Base-by-base conservation (phyloP, 495 filamentous ascomycete species). In the Neurospora sp. region DNA sequence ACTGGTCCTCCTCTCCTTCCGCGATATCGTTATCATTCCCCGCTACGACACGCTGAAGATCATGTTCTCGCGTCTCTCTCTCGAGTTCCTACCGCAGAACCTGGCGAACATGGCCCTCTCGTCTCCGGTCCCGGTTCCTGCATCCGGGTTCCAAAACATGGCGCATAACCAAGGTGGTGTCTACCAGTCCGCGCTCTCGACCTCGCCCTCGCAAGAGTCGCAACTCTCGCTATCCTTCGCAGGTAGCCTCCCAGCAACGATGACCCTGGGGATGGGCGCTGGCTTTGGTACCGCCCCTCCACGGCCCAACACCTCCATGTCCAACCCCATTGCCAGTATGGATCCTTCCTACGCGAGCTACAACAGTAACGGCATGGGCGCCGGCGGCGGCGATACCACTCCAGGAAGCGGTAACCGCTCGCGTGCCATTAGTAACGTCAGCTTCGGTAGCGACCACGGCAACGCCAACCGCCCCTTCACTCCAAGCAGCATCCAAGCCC, bases 341-440 rank as follows among this genome's bases (percentile, higher is more conserved):
- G 92, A 94, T 71, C 91, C 91, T 2, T 88, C 88, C 9, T 83
- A 89, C 39, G 88, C 89, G 37, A 90, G 89, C 78, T 95, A 89
- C 83, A 93, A 92, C 77, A 93, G 90, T 7, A 92, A 92, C 75
- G 92, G 90, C 6, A 93, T 92, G 74, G 92, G 90, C 8, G 92
- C 90, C 0, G 84, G 92, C 3, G 87, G 94, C 71, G 90, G 89
- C 73, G 86, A 86, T 48, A 84, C 84, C 27, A 83, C 83, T n/a
- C 54, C 54, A 37, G 83, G 80, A 54, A 87, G 85, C 75, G 83
- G 83, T 39, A 85, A 84, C 70, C 81, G 93, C 75, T 91, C 89
- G 78, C 88, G 94, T 39, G 92, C 93, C 11, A 92, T 94, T 54
- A 93, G 91, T 71, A 97, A 97, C 81, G 94, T 94, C n/a, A 92